Conservation (phyloP, 257 asterid species). For the Jacaranda mimosifolia region DNA sequence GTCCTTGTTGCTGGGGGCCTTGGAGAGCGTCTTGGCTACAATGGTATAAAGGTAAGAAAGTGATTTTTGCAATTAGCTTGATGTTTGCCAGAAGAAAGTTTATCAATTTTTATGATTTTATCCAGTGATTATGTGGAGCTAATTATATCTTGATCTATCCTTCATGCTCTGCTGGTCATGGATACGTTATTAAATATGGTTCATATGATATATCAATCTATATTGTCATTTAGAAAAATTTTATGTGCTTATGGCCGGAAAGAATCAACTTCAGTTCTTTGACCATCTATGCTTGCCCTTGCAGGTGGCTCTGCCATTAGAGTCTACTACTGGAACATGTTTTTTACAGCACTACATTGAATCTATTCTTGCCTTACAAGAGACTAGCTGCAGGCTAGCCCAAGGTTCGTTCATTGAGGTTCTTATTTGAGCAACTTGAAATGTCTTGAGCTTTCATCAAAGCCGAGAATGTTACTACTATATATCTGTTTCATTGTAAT, state of each 20-base stretch:
- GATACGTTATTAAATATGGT: neutral
- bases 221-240: conserved; percentile 1
- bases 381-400: conserved; percentile 69
- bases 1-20: conserved; percentile 99
- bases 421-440: conserved; percentile 31
- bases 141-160: conserved; percentile 8
- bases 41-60: conserved; percentile 84
- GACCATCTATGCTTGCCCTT: conserved; percentile 38
- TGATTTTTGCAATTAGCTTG: neutral
- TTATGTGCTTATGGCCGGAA: conserved; percentile 25
- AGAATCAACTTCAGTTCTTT: conserved; percentile 36
- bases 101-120: conserved; percentile 8
- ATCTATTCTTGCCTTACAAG: conserved; percentile 93
- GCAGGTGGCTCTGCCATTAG: conserved; percentile 96
- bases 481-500: conserved; percentile 9
- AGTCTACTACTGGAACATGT: conserved; percentile 84
- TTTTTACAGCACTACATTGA: conserved; percentile 92
- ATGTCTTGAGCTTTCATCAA: conserved; percentile 27
- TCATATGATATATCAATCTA: neutral
- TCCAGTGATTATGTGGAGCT: conserved; percentile 17
- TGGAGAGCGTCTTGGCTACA: conserved; percentile 99
- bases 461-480: conserved; percentile 7
- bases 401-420: conserved; percentile 65
- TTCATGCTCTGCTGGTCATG: conserved; percentile 27
- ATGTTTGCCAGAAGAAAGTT: too few species aligned